These are phyloP conservation scores for Buxus sempervirens DNA, from an alignment of 164 flowering plant species.

Conservation along the genomic window DNA sequence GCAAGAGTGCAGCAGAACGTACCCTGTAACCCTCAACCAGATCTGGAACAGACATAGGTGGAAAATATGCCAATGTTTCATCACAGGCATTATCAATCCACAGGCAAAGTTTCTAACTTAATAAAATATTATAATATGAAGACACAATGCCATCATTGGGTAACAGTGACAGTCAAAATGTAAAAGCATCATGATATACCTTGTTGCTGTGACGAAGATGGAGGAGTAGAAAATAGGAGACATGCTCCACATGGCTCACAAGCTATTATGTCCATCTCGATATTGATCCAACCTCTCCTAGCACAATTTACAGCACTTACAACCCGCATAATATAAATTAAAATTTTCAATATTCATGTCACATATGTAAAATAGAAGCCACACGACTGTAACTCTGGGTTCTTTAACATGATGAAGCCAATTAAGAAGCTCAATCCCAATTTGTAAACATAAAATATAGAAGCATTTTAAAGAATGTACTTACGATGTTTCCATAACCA, in stretches of 20 bases:
- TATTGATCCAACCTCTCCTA: slow-evolving; percentile 92
- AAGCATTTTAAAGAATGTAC: no score
- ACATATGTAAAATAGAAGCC: no score
- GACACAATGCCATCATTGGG: no score
- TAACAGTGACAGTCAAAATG: not conserved
- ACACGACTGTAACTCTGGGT: not conserved
- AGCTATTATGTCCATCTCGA: slow-evolving; percentile 75
- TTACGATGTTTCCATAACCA: no score
- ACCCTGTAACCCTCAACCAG: slow-evolving; percentile 64
- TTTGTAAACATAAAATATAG: not conserved
- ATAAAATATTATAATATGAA: not conserved
- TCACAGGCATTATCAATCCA: slow-evolving; percentile 89
- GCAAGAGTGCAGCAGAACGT: slow-evolving; percentile 44
- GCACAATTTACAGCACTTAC: slow-evolving; percentile 92
- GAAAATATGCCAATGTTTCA: slow-evolving; percentile 74
- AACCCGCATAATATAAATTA: slow-evolving; percentile 40
- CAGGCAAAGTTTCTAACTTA: slow-evolving; percentile 42
- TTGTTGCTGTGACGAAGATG: slow-evolving; percentile 82
- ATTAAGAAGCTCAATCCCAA: not conserved
- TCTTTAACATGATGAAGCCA: not conserved
- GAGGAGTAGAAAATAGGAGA: slow-evolving; percentile 80
- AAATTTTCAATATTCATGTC: no score
- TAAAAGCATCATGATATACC: slow-evolving; percentile 36
- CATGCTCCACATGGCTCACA: slow-evolving; percentile 93
- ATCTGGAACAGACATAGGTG: slow-evolving; percentile 49